Percentiles rank a stretch among this genome's conserved stretches.
Evolutionary conservation across 1,139 yeast genomes (phyloP).

Genomic region (Yamadazyma dendronema): DNA sequence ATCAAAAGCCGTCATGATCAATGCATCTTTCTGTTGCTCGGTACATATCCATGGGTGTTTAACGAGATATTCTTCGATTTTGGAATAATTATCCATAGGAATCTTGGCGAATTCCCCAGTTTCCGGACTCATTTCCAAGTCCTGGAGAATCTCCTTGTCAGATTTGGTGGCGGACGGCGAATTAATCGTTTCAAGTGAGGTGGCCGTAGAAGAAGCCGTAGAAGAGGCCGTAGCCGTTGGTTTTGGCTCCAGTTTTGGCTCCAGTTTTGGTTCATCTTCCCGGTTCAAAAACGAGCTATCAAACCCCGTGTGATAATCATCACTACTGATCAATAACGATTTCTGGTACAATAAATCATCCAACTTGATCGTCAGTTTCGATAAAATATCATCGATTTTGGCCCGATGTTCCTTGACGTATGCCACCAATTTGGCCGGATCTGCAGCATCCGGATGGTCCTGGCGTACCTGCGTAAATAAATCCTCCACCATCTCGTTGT

Average conservation of each 20-base stretch:
- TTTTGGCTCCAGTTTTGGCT: constrained; percentile 6
- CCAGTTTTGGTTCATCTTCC: constrained; percentile 21
- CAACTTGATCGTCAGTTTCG: constrained; percentile 59
- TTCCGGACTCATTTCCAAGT: constrained; percentile 46
- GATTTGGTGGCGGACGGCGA: constrained; percentile 12
- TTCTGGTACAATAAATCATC: constrained; percentile 70
- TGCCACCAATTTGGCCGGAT: constrained; percentile 39
- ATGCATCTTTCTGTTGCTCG: constrained; percentile 87
- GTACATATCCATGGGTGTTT: constrained; percentile 68
- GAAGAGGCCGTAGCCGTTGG: constrained; percentile 7
- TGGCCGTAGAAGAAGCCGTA: constrained; percentile 10
- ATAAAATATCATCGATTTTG: constrained; percentile 65
- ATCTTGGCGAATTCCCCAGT: constrained; percentile 67
- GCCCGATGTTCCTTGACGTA: constrained; percentile 59
- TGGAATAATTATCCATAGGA: constrained; percentile 43
- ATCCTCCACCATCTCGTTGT: constrained; percentile 91
- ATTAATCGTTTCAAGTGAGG: constrained; percentile 32
- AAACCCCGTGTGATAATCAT: constrained; percentile 92
- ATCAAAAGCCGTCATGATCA: constrained; percentile 92
- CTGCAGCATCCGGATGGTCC: constrained; percentile 52
- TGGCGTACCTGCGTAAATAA: constrained; percentile 67
- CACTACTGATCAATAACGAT: constrained; percentile 75
- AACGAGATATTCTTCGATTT: constrained; percentile 52
- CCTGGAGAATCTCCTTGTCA: constrained; percentile 31
- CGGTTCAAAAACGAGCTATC: constrained; percentile 80